Conservation (phyloP, 805 yeast species). For the Clavispora santaluciae region DNA sequence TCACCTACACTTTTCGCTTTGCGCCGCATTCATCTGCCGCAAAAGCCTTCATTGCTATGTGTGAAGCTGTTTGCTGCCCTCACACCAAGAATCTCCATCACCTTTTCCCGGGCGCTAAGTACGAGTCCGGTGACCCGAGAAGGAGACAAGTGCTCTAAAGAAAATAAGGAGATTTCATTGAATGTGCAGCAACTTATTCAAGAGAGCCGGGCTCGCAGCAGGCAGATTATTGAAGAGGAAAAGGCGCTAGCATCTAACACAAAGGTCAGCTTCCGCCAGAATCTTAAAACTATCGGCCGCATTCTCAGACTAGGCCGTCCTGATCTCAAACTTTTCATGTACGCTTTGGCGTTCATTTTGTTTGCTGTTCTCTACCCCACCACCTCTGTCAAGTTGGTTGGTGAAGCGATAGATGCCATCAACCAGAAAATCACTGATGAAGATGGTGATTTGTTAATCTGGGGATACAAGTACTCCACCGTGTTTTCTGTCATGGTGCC, state of each 20-base stretch:
- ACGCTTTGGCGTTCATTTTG: constrained; percentile 37
- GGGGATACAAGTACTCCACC: constrained; percentile 42
- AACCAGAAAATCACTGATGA: constrained; percentile 30
- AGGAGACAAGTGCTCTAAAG: too few species aligned
- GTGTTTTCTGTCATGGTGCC: constrained; percentile 41
- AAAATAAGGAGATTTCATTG: too few species aligned
- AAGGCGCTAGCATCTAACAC: constrained; percentile 19
- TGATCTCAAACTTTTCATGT: constrained; percentile 32
- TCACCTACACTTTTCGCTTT: not conserved
- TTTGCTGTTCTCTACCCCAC: constrained; percentile 44
- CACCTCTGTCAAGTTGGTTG: constrained; percentile 39
- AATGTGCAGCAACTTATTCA: constrained; percentile 9
- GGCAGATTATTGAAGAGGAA: constrained; percentile 23
- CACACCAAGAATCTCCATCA: not conserved
- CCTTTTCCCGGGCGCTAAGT: not conserved
- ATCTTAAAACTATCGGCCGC: constrained; percentile 33
- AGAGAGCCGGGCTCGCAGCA: constrained; percentile 4
- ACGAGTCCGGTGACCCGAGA: not conserved
- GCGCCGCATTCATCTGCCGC: not conserved
- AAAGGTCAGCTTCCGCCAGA: constrained; percentile 27
- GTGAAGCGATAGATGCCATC: constrained; percentile 40
- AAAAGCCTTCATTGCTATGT: not conserved
- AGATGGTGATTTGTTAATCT: constrained; percentile 36
- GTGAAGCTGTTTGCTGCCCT: not conserved
- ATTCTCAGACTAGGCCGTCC: constrained; percentile 37